Evolutionary conservation across 2,329 filamentous ascomycete genomes (phyloP), one percentile per base, ranked within the genome.

Genomic region (Aspergillus ustus): DNA sequence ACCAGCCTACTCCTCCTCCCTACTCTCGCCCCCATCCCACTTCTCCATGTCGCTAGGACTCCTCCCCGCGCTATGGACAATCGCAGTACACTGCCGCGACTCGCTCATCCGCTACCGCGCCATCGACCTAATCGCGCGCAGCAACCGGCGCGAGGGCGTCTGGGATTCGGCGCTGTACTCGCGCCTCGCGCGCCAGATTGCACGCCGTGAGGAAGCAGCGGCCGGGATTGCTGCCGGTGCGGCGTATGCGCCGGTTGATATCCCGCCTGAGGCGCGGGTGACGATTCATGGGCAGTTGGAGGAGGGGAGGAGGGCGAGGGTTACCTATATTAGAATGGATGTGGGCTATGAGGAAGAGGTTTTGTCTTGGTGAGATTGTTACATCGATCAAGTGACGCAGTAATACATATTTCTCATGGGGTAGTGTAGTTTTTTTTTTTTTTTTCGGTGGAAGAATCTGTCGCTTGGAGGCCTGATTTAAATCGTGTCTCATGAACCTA

Each of bases 21-120:
- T 62, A 9, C 52, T 52, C n/a, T 45, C 56, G 3, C 54, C 59
- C 2, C 45, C 61, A 7, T 63, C 59, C 7, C 60, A 54, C 66
- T 90, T 90, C 72, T 87, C 85, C 48, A 83, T 87, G 25, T 86
- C 89, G 54, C 74, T 88, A 11, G 88, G 87, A 19, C 85, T 91
- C 58, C 82, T 91, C 4, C 84, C 87, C 3, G 86, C 87, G 0
- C 80, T 91, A 1, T 90, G 87, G 65, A 82, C 89, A 5, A 84
- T 87, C n/a, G 87, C 85, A 7, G 89, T 85, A 7, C 89, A 89
- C 69, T 90, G 87, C 68, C 83, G 87, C 11, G 83, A 89, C 62
- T 81, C 83, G 0, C 66, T 77, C 1, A 80, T 85, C 37, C 83
- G 88, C 20, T 80, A 86, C 19, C 83, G 85, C 64, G 88, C 88